Conservation (phyloP, 805 yeast genomes). For the Hanseniaspora singularis region DNA sequence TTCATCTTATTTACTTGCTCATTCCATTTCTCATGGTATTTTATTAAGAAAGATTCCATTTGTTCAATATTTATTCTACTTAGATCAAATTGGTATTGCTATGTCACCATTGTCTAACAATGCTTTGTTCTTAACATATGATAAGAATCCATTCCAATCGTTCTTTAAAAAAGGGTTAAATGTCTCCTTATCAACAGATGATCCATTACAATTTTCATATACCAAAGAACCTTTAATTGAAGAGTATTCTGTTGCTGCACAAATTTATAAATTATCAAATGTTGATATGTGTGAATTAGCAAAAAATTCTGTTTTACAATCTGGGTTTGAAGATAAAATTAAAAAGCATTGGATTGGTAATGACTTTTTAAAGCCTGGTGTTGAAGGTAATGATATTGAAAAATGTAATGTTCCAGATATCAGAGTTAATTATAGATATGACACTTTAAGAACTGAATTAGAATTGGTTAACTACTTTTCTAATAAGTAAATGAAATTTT, state of each 20-base stretch:
- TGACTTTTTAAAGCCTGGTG: conserved; percentile 44
- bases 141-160: conserved; percentile 86
- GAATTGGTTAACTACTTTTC: conserved; percentile 56
- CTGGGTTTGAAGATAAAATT: conserved; percentile 81
- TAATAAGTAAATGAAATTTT: neutral
- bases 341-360: conserved; percentile 90
- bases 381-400: conserved; percentile 77
- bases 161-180: conserved; percentile 90
- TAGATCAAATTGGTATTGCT: conserved; percentile 93
- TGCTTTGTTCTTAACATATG: conserved; percentile 89
- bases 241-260: conserved; percentile 97
- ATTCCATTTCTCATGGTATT: conserved; percentile 92
- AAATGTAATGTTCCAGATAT: conserved; percentile 92
- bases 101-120: conserved; percentile 97
- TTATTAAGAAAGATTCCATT: conserved; percentile 85
- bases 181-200: conserved; percentile 91
- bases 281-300: conserved; percentile 98
- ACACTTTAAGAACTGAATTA: conserved; percentile 60
- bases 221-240: conserved; percentile 95
- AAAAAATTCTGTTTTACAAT: conserved; percentile 77
- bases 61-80: conserved; percentile 81
- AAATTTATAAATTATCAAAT: conserved; percentile 82
- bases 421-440: conserved; percentile 71
- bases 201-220: conserved; percentile 92
- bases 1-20: conserved; percentile 76